phyloP scores from a whole-genome alignment of 2,329 filamentous ascomycete species.

The Cladophialophora exuberans region DNA sequence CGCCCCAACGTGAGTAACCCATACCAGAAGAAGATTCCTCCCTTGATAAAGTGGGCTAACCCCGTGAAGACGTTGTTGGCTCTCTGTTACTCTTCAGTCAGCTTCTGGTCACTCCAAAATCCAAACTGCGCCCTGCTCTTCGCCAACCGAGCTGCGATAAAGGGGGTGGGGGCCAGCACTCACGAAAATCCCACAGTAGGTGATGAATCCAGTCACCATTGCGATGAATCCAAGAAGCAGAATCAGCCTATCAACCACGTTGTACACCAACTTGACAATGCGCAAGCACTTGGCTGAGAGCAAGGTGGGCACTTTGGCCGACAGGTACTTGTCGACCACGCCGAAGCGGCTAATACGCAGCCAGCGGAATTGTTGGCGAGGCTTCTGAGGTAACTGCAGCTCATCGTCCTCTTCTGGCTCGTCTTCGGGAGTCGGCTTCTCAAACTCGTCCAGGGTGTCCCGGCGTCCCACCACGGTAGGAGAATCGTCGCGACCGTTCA shows the following conservation, averaged over 20 bases:
- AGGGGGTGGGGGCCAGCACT: slow-evolving; percentile 46
- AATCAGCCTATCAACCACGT: slow-evolving; percentile 74
- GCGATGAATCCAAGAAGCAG: slow-evolving; percentile 76
- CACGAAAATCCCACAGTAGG: slow-evolving; percentile 84
- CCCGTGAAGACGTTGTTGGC: slow-evolving; percentile 75
- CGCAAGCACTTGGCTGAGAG: slow-evolving; percentile 51
- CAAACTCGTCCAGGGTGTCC: slow-evolving; percentile 55
- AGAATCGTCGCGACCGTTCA: slow-evolving; percentile 67
- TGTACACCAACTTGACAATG: slow-evolving; percentile 63
- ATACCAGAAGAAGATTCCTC: slow-evolving; percentile 92
- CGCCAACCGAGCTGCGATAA: too few relatives aligned
- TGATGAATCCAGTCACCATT: slow-evolving; percentile 71
- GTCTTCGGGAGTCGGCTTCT: slow-evolving; percentile 43
- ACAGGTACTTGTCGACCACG: slow-evolving; percentile 56
- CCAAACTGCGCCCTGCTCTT: neutral
- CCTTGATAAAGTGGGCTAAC: slow-evolving; percentile 91
- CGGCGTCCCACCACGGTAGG: slow-evolving; percentile 54
- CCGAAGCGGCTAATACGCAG: slow-evolving; percentile 47
- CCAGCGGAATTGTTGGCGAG: slow-evolving; percentile 11
- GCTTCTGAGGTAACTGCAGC: slow-evolving; percentile 43
- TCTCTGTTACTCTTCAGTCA: slow-evolving; percentile 26
- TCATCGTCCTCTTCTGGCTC: slow-evolving; percentile 51
- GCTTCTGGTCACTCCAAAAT: slow-evolving; percentile 1
- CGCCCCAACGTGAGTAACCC: slow-evolving; percentile 84
- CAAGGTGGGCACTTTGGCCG: slow-evolving; percentile 54